A percentile compares a stretch with the other conserved stretches of the same genome.
Conservation (phyloP, 2,329 filamentous ascomycete species). For the Talaromyces albobiverticillius region DNA sequence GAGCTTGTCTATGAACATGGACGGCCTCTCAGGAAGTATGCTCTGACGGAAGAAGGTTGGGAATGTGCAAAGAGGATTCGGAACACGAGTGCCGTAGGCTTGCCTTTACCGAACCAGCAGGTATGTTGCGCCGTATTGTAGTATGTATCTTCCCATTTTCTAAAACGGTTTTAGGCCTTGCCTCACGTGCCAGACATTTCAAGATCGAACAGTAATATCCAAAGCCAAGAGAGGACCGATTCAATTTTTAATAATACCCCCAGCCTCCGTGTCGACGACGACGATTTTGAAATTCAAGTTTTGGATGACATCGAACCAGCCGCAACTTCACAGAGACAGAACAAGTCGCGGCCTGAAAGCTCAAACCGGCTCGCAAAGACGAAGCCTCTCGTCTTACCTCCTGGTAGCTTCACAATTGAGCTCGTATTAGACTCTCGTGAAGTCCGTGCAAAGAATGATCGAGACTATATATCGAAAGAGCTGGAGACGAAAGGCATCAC, state of each 20-base stretch:
- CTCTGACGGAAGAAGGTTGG: constrained; percentile 74
- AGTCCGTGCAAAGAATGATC: constrained; percentile 67
- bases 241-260: neutral
- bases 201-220: neutral
- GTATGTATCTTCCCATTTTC: neutral
- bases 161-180: constrained; percentile 2
- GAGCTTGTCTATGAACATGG: constrained; percentile 71
- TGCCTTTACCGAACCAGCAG: constrained; percentile 1
- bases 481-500: constrained; percentile 64
- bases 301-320: neutral
- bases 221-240: neutral
- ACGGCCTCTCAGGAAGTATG: constrained; percentile 65
- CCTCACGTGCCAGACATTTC: neutral
- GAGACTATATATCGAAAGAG: constrained; percentile 73
- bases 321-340: neutral
- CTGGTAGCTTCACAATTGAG: constrained; percentile 68
- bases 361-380: constrained; percentile 35
- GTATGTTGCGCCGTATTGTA: neutral
- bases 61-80: constrained; percentile 67
- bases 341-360: neutral
- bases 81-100: constrained; percentile 30
- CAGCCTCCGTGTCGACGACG: constrained; percentile 14
- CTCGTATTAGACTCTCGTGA: constrained; percentile 74
- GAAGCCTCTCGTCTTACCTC: constrained; percentile 60
- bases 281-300: constrained; percentile 12